Percentiles rank a stretch among this genome's conserved stretches.
These are phyloP conservation scores for Didymella segeticola DNA, from an alignment of 2,329 filamentous ascomycete species.

Conservation along the genomic window DNA sequence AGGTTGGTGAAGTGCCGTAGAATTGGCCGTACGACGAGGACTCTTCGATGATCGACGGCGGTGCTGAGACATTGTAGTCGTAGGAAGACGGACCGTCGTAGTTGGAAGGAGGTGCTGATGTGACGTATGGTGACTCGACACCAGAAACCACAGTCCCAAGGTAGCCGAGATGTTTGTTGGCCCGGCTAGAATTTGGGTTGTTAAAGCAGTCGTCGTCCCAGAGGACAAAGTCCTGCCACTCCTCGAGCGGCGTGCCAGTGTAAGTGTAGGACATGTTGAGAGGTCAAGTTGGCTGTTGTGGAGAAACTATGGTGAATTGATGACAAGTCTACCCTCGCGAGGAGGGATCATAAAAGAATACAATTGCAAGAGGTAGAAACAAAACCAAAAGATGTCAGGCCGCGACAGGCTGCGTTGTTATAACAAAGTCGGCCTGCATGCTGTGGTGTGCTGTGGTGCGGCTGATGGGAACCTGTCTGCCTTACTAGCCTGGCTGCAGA, in stretches of 20 bases:
- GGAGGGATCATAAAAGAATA: conserved; percentile 12
- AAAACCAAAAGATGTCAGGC: too few species aligned
- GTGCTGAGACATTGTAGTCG: conserved; percentile 37
- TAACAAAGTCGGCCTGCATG: conserved; percentile 9
- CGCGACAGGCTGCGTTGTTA: conserved; percentile 12
- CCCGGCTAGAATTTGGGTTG: conserved; percentile 2
- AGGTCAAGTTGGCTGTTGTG: too few species aligned
- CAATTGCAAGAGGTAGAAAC: background rate
- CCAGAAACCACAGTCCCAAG: conserved; percentile 1
- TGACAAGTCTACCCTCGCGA: conserved; percentile 2
- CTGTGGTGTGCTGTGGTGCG: conserved; percentile 5
- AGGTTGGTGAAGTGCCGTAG: conserved; percentile 35
- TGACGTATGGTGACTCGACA: conserved; percentile 5
- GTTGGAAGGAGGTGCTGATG: conserved; percentile 35
- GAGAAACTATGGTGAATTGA: background rate
- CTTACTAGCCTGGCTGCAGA: conserved; percentile 13
- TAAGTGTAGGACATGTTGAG: conserved; percentile 27
- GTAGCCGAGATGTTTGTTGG: background rate
- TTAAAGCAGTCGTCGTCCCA: conserved; percentile 43
- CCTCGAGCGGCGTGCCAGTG: conserved; percentile 25
- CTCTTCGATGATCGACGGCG: conserved; percentile 38
- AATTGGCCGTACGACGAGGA: conserved; percentile 32
- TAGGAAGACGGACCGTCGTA: conserved; percentile 34
- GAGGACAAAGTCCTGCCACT: conserved; percentile 39
- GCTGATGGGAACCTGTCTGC: conserved; percentile 16